Base-by-base conservation (phyloP, 805 yeast genomes). In the Saccharomycopsis fermentans region DNA sequence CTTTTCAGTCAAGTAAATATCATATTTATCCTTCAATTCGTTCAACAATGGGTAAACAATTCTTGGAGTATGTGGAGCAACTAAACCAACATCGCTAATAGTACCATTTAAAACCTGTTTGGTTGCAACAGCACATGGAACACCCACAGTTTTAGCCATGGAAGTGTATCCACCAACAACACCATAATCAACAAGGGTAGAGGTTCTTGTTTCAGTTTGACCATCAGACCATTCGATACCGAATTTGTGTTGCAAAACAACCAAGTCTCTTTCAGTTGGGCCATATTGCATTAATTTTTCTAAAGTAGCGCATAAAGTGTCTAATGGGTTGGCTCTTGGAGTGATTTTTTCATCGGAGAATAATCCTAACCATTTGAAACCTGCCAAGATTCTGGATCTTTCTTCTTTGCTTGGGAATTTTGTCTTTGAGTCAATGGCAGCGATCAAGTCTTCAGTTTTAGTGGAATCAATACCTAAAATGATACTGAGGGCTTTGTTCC, bases 111-210 rank as follows among this genome's bases (percentile, higher is more conserved):
- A 80, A 63, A 94, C 87, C 74, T 87, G 86, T 75, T 83, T 82
- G 60, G 87, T 79, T 34, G 98, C 99, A 71, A 94, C 96, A 58
- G 97, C 97, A 76, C 96, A 92, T 65, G 99, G 99, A 63, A 90
- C 92, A 78, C 99, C 99, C 58, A 94, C 99, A 64, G 89, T 82
- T 72, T 92, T 91, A 65, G 99, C 99, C 99, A 94, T 94, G 37
- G 98, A 91, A 47, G 96, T 86, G 84, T 92, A 94, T 58, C 94
- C 92, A 62, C 91, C 90, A 67, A 86, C 86, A 65, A 81, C 84
- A 77, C 99, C 99, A 74, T 88, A 89, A 74, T 90, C 96, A 39
- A 91, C 92, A 70, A 94, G 78, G 61, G 99, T 94, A 21, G 97
- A 87, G 59, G 98, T 91, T 81, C 98, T 90, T 63, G 86, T 81